Base-by-base conservation (phyloP, 345 rosid genomes). In the Eucalyptus regnans region DNA sequence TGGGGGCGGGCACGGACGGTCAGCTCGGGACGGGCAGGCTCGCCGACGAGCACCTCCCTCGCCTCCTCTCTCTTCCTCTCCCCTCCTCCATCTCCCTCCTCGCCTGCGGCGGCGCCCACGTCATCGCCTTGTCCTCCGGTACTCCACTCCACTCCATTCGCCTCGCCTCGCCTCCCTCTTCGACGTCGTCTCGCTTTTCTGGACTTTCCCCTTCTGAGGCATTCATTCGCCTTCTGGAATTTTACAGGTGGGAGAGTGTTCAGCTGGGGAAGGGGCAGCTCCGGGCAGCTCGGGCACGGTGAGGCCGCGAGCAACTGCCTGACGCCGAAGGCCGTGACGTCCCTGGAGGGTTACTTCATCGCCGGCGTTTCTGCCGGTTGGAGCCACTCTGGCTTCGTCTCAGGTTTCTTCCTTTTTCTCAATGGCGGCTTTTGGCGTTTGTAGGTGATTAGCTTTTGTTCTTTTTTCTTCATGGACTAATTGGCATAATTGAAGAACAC, bases 1-100 rank as follows among this genome's bases (percentile, higher is more conserved):
- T 99, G 98, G 99, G 99, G 33, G 99, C 99, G 8, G 99, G 99
- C 18, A 96, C 97, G 27, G 99, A 97, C 37, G 98, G 99, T 22
- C 99, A 97, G 90, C 93, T 96, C 48, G 97, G 97, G 51, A 96
- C 99, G 12, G 92, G 89, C 80, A 95, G 91, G 92, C 92, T 93
- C 27, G 88, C 93, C 92, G 99, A 97, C 92, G 99, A 97, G 89
- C 92, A 87, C 92, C 93, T 91, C 46, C 99, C 99, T 56, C 98
- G 94, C 89, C 96, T 92, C 85, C 96, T 97, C 90, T 92, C 89
- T 25, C 93, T 92, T 43, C 87, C 93, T 60, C 90, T 96, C 90
- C 90, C 92, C 23, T 88, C 92, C 44, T 89, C 93, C 90, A 89
- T 97, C 93, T 95, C 96, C 18, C 88, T 89, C 90, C 96, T 97